Conservation (phyloP, 768 basidiomycete genomes). For the Suillus clintonianus region DNA sequence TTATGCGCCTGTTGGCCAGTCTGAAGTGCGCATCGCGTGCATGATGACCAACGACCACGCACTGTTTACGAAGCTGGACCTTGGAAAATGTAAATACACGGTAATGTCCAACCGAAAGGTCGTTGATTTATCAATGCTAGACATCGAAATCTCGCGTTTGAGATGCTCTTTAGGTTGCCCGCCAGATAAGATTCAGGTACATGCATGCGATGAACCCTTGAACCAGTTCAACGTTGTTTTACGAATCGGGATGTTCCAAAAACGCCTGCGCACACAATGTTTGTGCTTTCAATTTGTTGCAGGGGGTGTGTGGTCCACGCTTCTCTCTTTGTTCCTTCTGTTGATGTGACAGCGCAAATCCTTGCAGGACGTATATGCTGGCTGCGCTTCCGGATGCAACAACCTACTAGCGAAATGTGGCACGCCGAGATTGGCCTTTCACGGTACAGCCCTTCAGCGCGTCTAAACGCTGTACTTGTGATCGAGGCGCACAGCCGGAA, state of each 20-base stretch:
- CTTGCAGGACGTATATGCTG: neutral
- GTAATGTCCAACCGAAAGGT: neutral
- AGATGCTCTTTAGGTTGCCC: neutral
- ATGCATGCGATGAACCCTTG: neutral
- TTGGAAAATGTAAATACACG: neutral
- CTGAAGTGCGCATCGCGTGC: neutral
- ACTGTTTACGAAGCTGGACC: neutral
- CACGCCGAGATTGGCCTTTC: neutral
- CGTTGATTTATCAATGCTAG: neutral
- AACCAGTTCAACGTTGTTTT: neutral
- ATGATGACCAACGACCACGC: neutral
- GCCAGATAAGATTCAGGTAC: neutral
- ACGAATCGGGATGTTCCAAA: neutral
- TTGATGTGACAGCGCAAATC: neutral
- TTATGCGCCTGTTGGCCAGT: neutral
- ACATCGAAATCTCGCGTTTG: neutral
- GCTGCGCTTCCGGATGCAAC: neutral
- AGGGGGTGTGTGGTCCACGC: slow-evolving; percentile 21
- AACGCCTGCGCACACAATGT: neutral
- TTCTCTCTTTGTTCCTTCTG: neutral
- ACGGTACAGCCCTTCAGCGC: neutral
- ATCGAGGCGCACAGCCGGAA: neutral
- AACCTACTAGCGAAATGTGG: neutral
- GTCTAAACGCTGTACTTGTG: neutral
- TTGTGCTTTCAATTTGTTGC: neutral